phyloP scores from a whole-genome alignment of 2,329 filamentous ascomycete species.

The Colletotrichum spinosum region DNA sequence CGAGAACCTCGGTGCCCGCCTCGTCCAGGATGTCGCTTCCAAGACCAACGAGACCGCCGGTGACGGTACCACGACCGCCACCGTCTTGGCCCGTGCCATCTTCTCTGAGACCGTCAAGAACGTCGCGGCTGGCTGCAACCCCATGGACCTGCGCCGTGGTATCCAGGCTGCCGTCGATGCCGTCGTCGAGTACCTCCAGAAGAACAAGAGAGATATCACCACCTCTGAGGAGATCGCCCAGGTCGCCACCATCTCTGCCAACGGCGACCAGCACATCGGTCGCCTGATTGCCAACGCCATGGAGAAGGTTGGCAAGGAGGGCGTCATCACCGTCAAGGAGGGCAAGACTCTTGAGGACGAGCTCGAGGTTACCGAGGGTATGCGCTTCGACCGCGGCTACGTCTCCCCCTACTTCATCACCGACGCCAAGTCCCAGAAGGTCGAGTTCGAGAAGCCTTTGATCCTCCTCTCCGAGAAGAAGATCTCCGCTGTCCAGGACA shows the following conservation, averaged over 20 bases:
- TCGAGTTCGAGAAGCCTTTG: conserved; percentile 99
- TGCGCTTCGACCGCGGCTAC: conserved; percentile 99
- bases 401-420: conserved; percentile 99
- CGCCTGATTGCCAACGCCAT: conserved; percentile 97
- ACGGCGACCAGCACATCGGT: conserved; percentile 95
- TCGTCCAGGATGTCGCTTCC: conserved; percentile 97
- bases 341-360: conserved; percentile 98
- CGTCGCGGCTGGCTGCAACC: conserved; percentile 98
- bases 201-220: conserved; percentile 98
- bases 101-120: conserved; percentile 99
- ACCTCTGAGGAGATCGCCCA: conserved; percentile 97
- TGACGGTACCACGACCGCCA: conserved; percentile 98
- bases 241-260: conserved; percentile 97
- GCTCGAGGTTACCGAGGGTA: conserved; percentile 98
- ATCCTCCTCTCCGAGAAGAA: conserved; percentile 99
- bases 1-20: conserved; percentile 96
- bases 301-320: conserved; percentile 99
- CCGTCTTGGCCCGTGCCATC: conserved; percentile 95
- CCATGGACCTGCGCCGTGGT: conserved; percentile 97
- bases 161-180: conserved; percentile 96
- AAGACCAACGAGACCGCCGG: conserved; percentile 99
- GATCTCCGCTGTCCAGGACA: conserved; percentile 99
- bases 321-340: conserved; percentile 99
- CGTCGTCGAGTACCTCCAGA: conserved; percentile 92
- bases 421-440: conserved; percentile 98